These are phyloP conservation scores for Periglandula ipomoeae DNA, from an alignment of 2,329 filamentous ascomycete genomes.

Conservation along the genomic window DNA sequence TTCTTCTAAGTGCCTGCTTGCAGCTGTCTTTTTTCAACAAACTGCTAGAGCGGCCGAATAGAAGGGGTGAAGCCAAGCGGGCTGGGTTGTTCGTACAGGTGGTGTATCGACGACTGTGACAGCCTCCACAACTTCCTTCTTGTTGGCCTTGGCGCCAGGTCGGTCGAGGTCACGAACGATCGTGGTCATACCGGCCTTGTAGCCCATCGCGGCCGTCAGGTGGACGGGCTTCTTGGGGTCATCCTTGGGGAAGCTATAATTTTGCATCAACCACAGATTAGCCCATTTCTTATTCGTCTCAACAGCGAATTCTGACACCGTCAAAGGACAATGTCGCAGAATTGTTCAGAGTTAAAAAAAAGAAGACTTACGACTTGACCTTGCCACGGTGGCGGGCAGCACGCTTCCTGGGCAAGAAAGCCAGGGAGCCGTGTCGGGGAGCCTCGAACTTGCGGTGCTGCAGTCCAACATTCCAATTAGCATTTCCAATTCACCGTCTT, in stretches of 20 bases:
- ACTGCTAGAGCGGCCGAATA: neutral
- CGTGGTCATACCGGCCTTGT: conserved; percentile 99
- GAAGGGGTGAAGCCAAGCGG: conserved; percentile 55
- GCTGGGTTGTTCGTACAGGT: conserved; percentile 85
- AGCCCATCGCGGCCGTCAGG: conserved; percentile 95
- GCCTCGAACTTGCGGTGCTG: conserved; percentile 61
- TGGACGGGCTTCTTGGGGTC: conserved; percentile 99
- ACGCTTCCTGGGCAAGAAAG: conserved; percentile 83
- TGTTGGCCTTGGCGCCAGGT: conserved; percentile 98
- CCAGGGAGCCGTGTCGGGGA: conserved; percentile 90
- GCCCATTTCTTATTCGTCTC: too few relatives aligned
- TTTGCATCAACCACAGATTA: too few relatives aligned
- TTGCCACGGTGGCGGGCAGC: conserved; percentile 90
- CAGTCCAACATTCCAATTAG: conserved; percentile 12
- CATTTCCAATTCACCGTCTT: neutral
- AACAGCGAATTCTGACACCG: neutral
- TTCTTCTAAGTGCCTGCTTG: neutral
- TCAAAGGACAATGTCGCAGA: neutral
- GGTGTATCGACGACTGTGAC: conserved; percentile 85
- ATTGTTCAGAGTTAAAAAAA: conserved; percentile 12
- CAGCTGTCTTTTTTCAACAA: too few relatives aligned
- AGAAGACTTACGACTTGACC: conserved; percentile 81
- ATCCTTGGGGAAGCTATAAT: conserved; percentile 95
- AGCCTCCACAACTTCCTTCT: conserved; percentile 94
- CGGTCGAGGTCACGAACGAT: conserved; percentile 99